A percentile compares a stretch with the other conserved stretches of the same genome.
Conservation (phyloP, 164 flowering plant species). For the Chimonanthus praecox region DNA sequence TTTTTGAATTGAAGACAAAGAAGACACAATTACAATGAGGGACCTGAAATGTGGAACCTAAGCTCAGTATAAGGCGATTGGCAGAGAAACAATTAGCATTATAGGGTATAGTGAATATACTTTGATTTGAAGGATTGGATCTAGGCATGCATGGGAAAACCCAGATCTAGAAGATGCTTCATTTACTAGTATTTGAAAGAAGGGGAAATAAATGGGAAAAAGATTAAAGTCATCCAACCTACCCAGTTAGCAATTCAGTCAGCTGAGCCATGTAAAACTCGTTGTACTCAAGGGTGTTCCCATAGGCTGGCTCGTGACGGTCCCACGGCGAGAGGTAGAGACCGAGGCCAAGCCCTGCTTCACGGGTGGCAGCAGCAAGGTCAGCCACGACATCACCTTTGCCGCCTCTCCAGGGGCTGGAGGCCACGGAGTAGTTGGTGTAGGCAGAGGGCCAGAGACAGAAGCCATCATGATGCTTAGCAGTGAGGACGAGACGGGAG, state of each 20-base stretch:
- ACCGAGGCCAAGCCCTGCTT: constrained; percentile 59
- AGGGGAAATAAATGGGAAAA: neutral
- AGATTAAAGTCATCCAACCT: neutral
- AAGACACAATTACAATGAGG: no score
- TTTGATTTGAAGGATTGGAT: no score
- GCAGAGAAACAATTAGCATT: no score
- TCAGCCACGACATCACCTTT: constrained; percentile 74
- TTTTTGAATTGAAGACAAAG: no score
- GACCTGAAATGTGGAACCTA: no score
- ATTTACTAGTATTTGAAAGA: neutral
- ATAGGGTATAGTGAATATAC: no score
- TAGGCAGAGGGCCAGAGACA: constrained; percentile 86
- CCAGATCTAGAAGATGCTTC: no score
- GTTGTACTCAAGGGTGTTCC: constrained; percentile 76
- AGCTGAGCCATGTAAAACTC: constrained; percentile 85
- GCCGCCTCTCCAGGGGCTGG: constrained; percentile 70
- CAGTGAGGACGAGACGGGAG: constrained; percentile 64
- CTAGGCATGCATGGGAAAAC: no score
- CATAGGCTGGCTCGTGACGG: constrained; percentile 73
- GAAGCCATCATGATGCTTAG: constrained; percentile 96
- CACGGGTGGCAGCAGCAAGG: constrained; percentile 58
- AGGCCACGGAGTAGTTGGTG: constrained; percentile 73
- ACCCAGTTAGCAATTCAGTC: constrained; percentile 93
- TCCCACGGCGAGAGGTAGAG: constrained; percentile 97
- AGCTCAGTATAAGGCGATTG: no score